These are phyloP conservation scores for Stylosanthes scabra DNA, from an alignment of 331 rosid genomes.

Conservation along the genomic window DNA sequence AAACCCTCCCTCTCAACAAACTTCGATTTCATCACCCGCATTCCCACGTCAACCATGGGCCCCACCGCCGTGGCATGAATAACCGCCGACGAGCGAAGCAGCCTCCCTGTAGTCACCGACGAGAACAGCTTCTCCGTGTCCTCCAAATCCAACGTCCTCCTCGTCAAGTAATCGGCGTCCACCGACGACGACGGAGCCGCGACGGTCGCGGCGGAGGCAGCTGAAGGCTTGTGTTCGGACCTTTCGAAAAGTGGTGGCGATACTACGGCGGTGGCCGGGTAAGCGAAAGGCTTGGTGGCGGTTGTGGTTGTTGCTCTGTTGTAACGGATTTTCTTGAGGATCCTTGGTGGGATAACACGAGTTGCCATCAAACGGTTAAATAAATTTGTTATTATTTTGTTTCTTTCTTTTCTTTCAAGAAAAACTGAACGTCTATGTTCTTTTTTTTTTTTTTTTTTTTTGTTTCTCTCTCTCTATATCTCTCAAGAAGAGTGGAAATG, in stretches of 20 bases:
- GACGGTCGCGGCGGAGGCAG: not conserved
- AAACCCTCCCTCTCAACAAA: conserved; percentile 44
- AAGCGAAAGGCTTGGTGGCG: not conserved
- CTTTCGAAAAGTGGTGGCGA: not conserved
- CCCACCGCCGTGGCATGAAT: conserved; percentile 73
- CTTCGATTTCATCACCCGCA: conserved; percentile 72
- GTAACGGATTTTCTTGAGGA: conserved; percentile 47
- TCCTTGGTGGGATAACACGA: conserved; percentile 57
- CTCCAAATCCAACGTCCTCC: conserved; percentile 22
- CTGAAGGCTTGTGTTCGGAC: not conserved
- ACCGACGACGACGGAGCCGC: not conserved
- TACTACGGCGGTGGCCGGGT: not conserved
- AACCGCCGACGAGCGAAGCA: conserved; percentile 59
- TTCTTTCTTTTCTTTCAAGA: not conserved
- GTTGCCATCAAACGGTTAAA: conserved; percentile 58
- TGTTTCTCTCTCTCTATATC: too few species aligned
- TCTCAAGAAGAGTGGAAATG: not conserved
- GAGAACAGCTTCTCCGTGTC: conserved; percentile 59
- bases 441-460: too few species aligned
- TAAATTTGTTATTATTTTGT: too few species aligned
- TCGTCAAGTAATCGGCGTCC: too few species aligned
- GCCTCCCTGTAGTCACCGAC: conserved; percentile 47
- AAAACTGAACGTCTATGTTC: not conserved
- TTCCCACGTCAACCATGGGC: conserved; percentile 81
- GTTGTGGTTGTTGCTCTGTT: conserved; percentile 37